Percentiles rank a stretch among this genome's conserved stretches.
Conservation (phyloP, 768 basidiomycete genomes). For the Rossbeevera mucosa region DNA sequence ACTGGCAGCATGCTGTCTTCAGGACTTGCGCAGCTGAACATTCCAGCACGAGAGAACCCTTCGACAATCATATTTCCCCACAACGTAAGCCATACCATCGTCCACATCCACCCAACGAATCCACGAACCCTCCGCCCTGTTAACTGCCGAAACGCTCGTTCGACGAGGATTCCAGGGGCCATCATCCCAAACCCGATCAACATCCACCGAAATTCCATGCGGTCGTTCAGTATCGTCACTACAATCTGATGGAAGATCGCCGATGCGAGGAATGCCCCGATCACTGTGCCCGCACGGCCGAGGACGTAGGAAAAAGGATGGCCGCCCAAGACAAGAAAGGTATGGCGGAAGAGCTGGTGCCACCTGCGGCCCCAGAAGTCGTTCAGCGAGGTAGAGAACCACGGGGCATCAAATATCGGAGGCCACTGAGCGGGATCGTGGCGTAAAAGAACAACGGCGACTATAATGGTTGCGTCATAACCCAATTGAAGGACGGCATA, state of each 20-base stretch:
- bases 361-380: conserved; percentile 38
- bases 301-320: conserved; percentile 32
- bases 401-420: conserved; percentile 32
- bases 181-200: conserved; percentile 52
- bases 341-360: conserved; percentile 35
- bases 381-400: conserved; percentile 32
- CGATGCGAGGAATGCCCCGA: conserved; percentile 57
- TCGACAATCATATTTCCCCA: conserved; percentile 26
- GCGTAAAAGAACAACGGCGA: conserved; percentile 25
- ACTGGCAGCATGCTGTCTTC: conserved; percentile 8
- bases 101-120: conserved; percentile 33
- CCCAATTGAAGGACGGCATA: conserved; percentile 41
- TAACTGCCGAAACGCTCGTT: conserved; percentile 27
- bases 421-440: conserved; percentile 32
- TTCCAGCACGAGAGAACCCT: conserved; percentile 13
- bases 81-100: conserved; percentile 23
- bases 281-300: conserved; percentile 44
- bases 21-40: conserved; percentile 4
- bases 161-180: conserved; percentile 47
- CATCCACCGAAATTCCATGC: conserved; percentile 39
- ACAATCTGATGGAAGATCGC: conserved; percentile 51
- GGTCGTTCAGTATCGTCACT: conserved; percentile 46
- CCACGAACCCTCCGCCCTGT: conserved; percentile 31
- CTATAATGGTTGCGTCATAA: conserved; percentile 23
- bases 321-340: conserved; percentile 30